These are phyloP conservation scores for Pseudogymnoascus sp. DNA, from an alignment of 2,329 filamentous ascomycete genomes.

Conservation along the genomic window DNA sequence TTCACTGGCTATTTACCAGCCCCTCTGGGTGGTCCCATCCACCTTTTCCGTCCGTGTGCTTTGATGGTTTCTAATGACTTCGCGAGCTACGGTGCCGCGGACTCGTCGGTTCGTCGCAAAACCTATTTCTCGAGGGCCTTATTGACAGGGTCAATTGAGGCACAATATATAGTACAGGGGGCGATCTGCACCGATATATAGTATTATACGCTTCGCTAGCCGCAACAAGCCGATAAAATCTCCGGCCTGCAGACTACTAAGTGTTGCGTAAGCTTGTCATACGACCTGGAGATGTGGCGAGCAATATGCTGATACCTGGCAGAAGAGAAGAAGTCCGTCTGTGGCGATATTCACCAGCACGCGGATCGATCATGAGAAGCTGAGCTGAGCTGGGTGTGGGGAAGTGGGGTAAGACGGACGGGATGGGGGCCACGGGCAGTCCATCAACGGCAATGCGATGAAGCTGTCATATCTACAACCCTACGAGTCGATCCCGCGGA, in stretches of 20 bases:
- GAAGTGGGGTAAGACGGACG: background rate
- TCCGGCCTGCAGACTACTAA: background rate
- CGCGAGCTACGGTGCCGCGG: background rate
- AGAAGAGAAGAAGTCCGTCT: background rate
- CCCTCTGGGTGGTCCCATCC: background rate
- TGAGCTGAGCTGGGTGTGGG: background rate
- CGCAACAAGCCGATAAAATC: slow-evolving; percentile 9
- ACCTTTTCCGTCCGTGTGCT: background rate
- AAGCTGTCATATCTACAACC: background rate
- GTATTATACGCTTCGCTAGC: background rate
- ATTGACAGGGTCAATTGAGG: slow-evolving; percentile 7
- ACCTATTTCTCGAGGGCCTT: background rate
- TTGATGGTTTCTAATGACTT: background rate
- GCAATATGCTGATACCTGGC: slow-evolving; percentile 6
- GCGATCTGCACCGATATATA: background rate
- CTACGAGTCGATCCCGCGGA: background rate
- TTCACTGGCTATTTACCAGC: background rate
- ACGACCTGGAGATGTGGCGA: slow-evolving; percentile 4
- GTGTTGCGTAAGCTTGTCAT: background rate
- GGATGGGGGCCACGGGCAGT: background rate
- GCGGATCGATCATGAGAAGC: background rate
- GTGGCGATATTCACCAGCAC: background rate
- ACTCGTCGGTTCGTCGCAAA: background rate
- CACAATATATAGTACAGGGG: slow-evolving; percentile 3
- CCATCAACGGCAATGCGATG: background rate